Conservation (phyloP, 169 alveolate genomes). For the Plasmodium chabaudi region DNA sequence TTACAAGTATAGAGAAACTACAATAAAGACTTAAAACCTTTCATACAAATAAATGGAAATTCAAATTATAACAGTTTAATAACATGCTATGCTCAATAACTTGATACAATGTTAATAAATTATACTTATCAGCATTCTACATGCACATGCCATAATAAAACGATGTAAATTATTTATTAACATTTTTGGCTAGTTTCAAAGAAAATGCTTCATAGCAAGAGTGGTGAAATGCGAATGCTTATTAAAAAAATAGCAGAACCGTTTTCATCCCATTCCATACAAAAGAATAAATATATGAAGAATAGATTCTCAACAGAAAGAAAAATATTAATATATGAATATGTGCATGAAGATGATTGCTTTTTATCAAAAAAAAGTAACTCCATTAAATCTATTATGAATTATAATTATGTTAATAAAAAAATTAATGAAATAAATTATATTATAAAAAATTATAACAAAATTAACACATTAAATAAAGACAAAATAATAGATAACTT, state of each 20-base stretch:
- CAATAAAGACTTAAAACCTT: no score
- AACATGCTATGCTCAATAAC: no score
- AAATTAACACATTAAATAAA: not conserved
- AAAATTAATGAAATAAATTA: constrained; percentile 31
- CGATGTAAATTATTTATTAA: not conserved
- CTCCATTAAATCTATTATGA: constrained; percentile 32
- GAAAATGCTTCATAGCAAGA: not conserved
- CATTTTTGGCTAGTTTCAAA: not conserved
- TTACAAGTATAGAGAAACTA: no score
- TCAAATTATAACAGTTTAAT: no score
- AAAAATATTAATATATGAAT: constrained; percentile 33
- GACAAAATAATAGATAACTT: constrained; percentile 43
- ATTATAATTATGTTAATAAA: constrained; percentile 50
- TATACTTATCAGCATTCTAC: not conserved
- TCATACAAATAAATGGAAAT: no score
- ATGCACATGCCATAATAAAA: not conserved
- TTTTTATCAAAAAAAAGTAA: constrained; percentile 29
- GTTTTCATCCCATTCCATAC: not conserved
- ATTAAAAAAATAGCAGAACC: not conserved
- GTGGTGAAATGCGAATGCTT: not conserved
- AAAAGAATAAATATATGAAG: not conserved
- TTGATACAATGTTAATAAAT: no score
- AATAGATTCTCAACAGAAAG: constrained; percentile 10
- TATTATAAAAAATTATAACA: not conserved
- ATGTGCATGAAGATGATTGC: constrained; percentile 14